Conservation (phyloP, 345 rosid genomes). For the Draba incana region DNA sequence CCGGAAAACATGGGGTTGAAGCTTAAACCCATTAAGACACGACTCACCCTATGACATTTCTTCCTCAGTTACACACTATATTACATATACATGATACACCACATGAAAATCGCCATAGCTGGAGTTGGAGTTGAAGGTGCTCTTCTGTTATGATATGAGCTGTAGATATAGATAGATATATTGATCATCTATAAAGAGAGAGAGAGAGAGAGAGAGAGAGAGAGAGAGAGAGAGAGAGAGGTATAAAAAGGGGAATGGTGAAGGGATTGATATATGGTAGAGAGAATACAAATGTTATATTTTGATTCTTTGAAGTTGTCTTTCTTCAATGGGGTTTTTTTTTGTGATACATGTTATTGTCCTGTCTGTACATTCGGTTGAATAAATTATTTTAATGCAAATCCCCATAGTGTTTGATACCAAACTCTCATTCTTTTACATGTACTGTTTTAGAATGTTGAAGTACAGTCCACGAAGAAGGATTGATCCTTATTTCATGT, state of each 20-base stretch:
- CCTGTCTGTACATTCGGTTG: constrained; percentile 27
- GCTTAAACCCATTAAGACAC: constrained; percentile 91
- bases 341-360: constrained; percentile 27
- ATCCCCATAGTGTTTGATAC: not conserved
- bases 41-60: constrained; percentile 41
- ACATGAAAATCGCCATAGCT: constrained; percentile 23
- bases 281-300: constrained; percentile 30
- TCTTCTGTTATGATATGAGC: constrained; percentile 31
- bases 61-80: constrained; percentile 10
- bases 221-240: not conserved
- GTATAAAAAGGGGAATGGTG: constrained; percentile 4
- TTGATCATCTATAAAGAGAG: constrained; percentile 29
- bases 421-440: not conserved
- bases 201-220: not conserved
- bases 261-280: constrained; percentile 32
- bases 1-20: constrained; percentile 99
- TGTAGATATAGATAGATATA: constrained; percentile 42
- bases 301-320: constrained; percentile 29
- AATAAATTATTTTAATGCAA: constrained; percentile 28
- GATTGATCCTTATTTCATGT: too few species aligned
- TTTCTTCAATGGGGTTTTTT: not conserved
- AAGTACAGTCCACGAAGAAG: too few species aligned
- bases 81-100: constrained; percentile 27
- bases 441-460: not conserved
- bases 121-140: constrained; percentile 29